Evolutionary conservation across 495 filamentous ascomycete species (phyloP), one percentile per base, ranked within the genome.

Genomic region (Neurospora sp.): DNA sequence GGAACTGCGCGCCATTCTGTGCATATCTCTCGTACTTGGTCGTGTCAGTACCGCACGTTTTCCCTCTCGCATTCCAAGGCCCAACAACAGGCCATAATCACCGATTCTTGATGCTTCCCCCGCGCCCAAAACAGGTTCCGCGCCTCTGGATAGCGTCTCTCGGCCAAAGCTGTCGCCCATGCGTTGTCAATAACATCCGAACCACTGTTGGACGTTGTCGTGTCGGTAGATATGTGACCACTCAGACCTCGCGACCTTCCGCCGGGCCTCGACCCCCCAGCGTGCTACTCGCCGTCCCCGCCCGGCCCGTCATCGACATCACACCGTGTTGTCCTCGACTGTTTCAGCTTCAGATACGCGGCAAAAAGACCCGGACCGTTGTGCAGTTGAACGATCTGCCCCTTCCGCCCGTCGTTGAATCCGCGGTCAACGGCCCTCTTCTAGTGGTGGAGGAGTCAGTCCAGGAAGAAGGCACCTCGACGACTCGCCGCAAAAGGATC

Each of bases 381-480:
- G 77, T 90, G 53, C 89, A 83, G 65, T 76, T 92, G 20, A 86
- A 90, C 45, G 90, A 93, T 65, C 83, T 92, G 17, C 90, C 91
- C 17, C 53, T 31, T 65, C 53, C 53, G 22, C 53, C 53, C 27
- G 27, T 65, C 27, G 31, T 17, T 65, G 53, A 37, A 17, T 8
- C 53, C 14, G 14, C 27, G 6, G 53, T 65, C 53, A 35, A 65
- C 53, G 7, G 53, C 53, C 53, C 27, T 65, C 53, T 65, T 17
- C 6, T 65, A 35, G 53, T 65, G 53, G 53, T 35, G 53, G 53
- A 65, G 53, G 53, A 65, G 31, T 65, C 53, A 17, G 53, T 65
- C 53, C 53, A 35, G 27, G 53, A 37, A 17, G 53, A 65, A 65
- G 53, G 53, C 53, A 37, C 27, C 3, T 17, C 53, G 1, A 65